Percentiles rank a stretch among this genome's conserved stretches.
phyloP scores from a whole-genome alignment of 352 stramenopile genomes.

The Pythium coloratum region DNA sequence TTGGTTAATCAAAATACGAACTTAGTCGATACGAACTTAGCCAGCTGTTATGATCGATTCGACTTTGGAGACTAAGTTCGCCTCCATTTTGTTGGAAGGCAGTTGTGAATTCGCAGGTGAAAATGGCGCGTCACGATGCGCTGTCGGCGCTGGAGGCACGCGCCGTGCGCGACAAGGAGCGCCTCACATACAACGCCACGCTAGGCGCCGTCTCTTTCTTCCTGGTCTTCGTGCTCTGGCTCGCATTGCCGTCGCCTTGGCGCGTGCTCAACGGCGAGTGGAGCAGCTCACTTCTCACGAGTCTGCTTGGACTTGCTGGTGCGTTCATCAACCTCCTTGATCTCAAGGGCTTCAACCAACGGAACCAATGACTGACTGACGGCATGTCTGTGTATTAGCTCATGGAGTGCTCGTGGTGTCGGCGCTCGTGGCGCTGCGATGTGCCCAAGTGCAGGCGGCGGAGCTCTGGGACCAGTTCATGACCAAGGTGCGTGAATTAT shows the following conservation, averaged over 20 bases:
- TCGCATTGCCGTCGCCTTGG: constrained; percentile 66
- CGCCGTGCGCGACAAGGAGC: constrained; percentile 64
- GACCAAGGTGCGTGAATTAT: constrained; percentile 34
- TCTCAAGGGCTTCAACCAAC: too few species aligned
- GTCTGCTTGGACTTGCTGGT: constrained; percentile 60
- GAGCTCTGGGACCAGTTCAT: constrained; percentile 67
- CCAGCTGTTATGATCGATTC: too few species aligned
- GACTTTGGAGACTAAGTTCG: not conserved
- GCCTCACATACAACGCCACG: constrained; percentile 58
- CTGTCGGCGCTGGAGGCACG: constrained; percentile 60
- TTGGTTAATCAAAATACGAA: too few species aligned
- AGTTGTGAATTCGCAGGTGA: not conserved
- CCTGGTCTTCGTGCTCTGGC: constrained; percentile 37
- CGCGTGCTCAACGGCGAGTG: constrained; percentile 75
- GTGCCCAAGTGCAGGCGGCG: constrained; percentile 60
- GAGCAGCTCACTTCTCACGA: constrained; percentile 44
- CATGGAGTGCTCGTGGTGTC: constrained; percentile 58
- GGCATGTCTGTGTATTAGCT: constrained; percentile 27
- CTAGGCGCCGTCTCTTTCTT: constrained; percentile 50
- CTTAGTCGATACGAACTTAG: too few species aligned
- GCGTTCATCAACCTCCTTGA: not conserved
- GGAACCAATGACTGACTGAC: not conserved
- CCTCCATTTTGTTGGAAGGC: constrained; percentile 1
- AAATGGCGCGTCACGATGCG: constrained; percentile 31
- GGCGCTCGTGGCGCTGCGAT: constrained; percentile 55